Percentiles rank a stretch among this genome's conserved stretches.
Evolutionary conservation across 2,329 filamentous ascomycete genomes (phyloP).

Genomic region (Colletotrichum camelliae): DNA sequence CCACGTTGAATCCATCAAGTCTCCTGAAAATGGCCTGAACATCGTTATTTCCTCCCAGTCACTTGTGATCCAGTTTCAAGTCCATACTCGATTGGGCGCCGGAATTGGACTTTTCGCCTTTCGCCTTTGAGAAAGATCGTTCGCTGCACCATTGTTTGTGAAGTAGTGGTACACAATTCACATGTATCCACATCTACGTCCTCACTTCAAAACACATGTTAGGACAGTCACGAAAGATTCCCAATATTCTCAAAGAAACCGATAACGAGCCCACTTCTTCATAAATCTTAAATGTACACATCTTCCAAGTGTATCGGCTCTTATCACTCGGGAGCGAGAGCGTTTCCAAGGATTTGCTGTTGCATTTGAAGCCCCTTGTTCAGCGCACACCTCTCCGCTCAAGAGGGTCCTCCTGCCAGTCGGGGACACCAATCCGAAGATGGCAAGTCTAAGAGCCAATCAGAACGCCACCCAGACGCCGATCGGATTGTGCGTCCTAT

Average conservation of each 20-base stretch:
- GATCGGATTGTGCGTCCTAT: neutral
- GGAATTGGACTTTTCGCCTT: neutral
- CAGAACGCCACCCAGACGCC: neutral
- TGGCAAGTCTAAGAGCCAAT: neutral
- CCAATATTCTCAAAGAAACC: neutral
- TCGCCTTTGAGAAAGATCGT: neutral
- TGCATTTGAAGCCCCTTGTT: neutral
- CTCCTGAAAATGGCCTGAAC: accelerated
- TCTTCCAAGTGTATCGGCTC: neutral
- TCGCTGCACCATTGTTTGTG: neutral
- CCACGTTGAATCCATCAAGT: neutral
- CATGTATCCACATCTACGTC: neutral
- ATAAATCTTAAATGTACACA: accelerated
- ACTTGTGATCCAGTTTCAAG: too few species aligned
- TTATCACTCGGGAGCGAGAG: neutral
- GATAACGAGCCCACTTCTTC: neutral
- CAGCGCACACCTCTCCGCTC: neutral
- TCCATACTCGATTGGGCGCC: neutral
- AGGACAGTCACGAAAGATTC: neutral
- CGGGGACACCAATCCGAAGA: neutral
- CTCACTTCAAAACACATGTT: accelerated
- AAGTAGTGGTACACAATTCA: neutral
- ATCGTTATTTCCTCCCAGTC: neutral
- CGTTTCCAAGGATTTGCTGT: neutral
- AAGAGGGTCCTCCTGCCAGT: neutral